A percentile compares a stretch with the other conserved stretches of the same genome.
Conservation (phyloP, 2,329 filamentous ascomycete species). For the Sclerotinia spermophila region DNA sequence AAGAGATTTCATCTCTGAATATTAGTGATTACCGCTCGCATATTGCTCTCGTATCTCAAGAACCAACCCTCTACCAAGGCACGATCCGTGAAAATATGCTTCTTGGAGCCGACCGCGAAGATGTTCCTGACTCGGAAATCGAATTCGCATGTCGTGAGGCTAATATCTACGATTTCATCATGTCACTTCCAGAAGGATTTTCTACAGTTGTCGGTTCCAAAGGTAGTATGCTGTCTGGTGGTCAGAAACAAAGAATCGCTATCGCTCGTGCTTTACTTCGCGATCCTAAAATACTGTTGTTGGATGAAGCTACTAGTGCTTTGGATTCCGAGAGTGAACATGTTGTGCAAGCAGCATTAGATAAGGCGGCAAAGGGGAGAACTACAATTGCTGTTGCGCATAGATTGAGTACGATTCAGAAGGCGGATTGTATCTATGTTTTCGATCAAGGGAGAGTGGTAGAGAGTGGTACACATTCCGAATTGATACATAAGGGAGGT, state of each 20-base stretch:
- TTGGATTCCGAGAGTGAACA: slow-evolving; percentile 75
- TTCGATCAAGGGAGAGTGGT: slow-evolving; percentile 86
- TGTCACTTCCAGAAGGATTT: slow-evolving; percentile 81
- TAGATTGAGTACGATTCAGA: slow-evolving; percentile 86
- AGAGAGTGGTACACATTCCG: slow-evolving; percentile 75
- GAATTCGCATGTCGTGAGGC: slow-evolving; percentile 80
- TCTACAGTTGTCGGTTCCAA: slow-evolving; percentile 83
- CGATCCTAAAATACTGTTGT: slow-evolving; percentile 81
- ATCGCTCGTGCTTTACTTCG: slow-evolving; percentile 88
- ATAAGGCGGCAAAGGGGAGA: slow-evolving; percentile 76
- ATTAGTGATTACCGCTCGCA: slow-evolving; percentile 80
- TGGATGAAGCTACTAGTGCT: slow-evolving; percentile 78
- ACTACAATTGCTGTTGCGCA: slow-evolving; percentile 96
- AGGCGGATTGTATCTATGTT: slow-evolving; percentile 94
- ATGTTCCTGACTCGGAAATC: slow-evolving; percentile 68
- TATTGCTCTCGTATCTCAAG: slow-evolving; percentile 87
- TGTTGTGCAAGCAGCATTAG: slow-evolving; percentile 75
- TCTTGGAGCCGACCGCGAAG: slow-evolving; percentile 65
- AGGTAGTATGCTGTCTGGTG: slow-evolving; percentile 79
- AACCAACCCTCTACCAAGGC: slow-evolving; percentile 91
- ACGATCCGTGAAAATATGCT: slow-evolving; percentile 88
- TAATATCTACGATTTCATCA: slow-evolving; percentile 90
- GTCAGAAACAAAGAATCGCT: slow-evolving; percentile 88
- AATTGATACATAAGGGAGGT: slow-evolving; percentile 66
- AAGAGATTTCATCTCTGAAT: slow-evolving; percentile 76